Evolutionary conservation across 371 early-diverging fungal species (phyloP).

Genomic region (Mucor indicus): DNA sequence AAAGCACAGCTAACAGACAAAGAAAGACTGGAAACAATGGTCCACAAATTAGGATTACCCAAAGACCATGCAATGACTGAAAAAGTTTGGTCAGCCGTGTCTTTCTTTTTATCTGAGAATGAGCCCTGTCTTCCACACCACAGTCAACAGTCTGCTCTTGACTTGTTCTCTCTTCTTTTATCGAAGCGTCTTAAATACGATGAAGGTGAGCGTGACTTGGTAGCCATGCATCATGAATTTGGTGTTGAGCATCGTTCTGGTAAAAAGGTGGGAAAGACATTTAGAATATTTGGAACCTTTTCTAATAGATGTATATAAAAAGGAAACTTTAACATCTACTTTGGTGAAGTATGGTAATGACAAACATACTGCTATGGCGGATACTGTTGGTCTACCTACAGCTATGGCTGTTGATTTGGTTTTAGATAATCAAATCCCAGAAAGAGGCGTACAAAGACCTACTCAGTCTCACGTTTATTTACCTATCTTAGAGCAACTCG

Average conservation of each 20-base stretch:
- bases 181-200: constrained; percentile 69
- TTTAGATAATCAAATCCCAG: constrained; percentile 60
- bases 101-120: constrained; percentile 16
- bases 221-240: constrained; percentile 86
- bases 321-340: constrained; percentile 72
- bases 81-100: constrained; percentile 38
- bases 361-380: constrained; percentile 87
- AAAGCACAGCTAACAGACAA: not conserved
- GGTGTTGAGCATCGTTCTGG: constrained; percentile 60
- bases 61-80: constrained; percentile 38
- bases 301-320: not conserved
- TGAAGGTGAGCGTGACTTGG: constrained; percentile 81
- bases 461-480: constrained; percentile 74
- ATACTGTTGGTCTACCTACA: constrained; percentile 85
- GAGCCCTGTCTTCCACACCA: not conserved
- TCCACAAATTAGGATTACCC: constrained; percentile 43
- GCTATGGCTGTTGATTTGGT: constrained; percentile 87
- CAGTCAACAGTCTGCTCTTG: constrained; percentile 42
- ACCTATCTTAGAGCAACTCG: constrained; percentile 70
- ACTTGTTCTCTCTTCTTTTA: constrained; percentile 74
- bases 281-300: too few species aligned
- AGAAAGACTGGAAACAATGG: constrained; percentile 31
- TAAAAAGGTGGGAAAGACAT: constrained; percentile 30
- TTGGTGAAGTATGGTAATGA: constrained; percentile 74
- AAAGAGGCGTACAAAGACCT: constrained; percentile 77